Evolutionary conservation across 331 rosid species (phyloP), one percentile per base, ranked within the genome.

Genomic region (Erythrophleum ivorense): DNA sequence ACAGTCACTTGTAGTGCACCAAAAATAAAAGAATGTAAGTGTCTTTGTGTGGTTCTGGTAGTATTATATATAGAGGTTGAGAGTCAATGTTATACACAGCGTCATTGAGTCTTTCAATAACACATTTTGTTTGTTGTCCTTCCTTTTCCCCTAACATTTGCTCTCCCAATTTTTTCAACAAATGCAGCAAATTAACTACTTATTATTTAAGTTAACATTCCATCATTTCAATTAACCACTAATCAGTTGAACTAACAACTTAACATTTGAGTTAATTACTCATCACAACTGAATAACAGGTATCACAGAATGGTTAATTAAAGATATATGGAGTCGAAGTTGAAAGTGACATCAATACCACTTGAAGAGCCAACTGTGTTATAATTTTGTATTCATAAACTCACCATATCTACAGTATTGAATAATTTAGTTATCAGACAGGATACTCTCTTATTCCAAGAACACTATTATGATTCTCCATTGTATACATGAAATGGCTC

Each of bases 361-460:
- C 5, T 11, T 70, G 36, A 70, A 70, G 57, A 21, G 4, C 19
- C 58, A 24, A 70, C 46, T 7, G 18, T 70, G 75, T 21, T 69
- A 69, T 19, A 19, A 16, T 69, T 68, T 69, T 41, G 38, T 12
- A 11, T 24, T 45, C 40, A 21, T 21, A 45, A 24, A 45, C 12
- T 45, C 36, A n/a, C 15, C 7, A 19, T 9, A 43, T 9, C 53
- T 24, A 6, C 34, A 21, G 41, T 46, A 54, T 38, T 65, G 75
- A 75, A 72, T 49, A 60, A 40, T 15, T 45, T 73, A 60, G 49
- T 79, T 29, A 79, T 66, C 18, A 73, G 64, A 75, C 2, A 89
- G 98, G 99, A 95, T 95, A 87, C 99, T 95, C 98, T 86, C 97
- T 88, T 64, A 95, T 93, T 79, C 98, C 99, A 81, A 95, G 94